Percentiles rank a stretch among this genome's conserved stretches.
Evolutionary conservation across 164 flowering plant species (phyloP).

Genomic region (Vitis riparia): DNA sequence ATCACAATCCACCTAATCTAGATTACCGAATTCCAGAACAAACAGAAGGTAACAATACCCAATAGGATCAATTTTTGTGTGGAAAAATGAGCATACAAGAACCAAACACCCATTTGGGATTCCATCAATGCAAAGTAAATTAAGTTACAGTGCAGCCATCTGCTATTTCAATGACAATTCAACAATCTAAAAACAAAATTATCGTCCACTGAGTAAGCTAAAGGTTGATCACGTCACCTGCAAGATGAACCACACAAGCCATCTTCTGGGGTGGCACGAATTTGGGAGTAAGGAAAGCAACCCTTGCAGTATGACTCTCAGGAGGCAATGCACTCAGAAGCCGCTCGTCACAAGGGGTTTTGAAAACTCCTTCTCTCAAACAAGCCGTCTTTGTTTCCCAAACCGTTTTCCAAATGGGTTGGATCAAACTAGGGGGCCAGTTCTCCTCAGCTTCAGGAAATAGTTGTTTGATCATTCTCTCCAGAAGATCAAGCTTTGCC

Average conservation of each 20-base stretch:
- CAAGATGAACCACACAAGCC: constrained; percentile 98
- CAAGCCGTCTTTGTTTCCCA: constrained; percentile 85
- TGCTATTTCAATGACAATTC: too few species aligned
- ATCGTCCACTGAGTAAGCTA: not conserved
- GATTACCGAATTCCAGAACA: too few species aligned
- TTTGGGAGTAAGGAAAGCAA: constrained; percentile 84
- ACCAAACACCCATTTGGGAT: too few species aligned
- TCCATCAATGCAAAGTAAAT: too few species aligned
- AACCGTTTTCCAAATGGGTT: constrained; percentile 80
- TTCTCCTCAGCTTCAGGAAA: constrained; percentile 70
- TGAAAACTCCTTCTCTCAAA: constrained; percentile 81
- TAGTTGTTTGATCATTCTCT: constrained; percentile 71
- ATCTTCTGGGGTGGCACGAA: constrained; percentile 58
- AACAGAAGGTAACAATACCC: too few species aligned
- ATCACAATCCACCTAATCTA: too few species aligned
- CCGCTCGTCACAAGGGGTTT: constrained; percentile 78
- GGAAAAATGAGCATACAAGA: too few species aligned
- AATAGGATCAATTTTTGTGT: too few species aligned
- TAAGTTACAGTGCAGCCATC: too few species aligned
- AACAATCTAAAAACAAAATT: too few species aligned
- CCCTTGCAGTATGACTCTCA: constrained; percentile 81
- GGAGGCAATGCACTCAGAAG: constrained; percentile 87
- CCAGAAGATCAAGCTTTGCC: constrained; percentile 70
- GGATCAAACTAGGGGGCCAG: constrained; percentile 74
- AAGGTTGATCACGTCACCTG: constrained; percentile 50